Evolutionary conservation across 2,329 filamentous ascomycete species (phyloP), one percentile per base, ranked within the genome.

Genomic region (Penicillium sp.): DNA sequence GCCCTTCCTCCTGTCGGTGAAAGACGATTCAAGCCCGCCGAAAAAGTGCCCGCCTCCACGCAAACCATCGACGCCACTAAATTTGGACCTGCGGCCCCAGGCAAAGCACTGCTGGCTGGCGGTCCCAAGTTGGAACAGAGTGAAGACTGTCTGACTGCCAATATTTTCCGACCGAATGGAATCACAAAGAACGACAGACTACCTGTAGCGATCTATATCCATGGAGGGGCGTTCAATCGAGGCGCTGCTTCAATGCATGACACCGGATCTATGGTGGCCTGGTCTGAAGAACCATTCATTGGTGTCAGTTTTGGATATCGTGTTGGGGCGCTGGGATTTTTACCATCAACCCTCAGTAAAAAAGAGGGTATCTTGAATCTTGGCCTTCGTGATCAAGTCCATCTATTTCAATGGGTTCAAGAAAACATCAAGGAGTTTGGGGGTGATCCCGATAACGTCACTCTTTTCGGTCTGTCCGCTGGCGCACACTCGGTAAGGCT

Each of bases 201-300:
- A 3, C 72, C 75, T 0, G 75, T 77, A 2, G 72, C 74, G 5
- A 64, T 77, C 11, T 78, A 76, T 56, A 60, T 77, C 2, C 75
- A 77, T 54, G 75, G 74, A 4, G 76, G 75, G 7, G 68, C 69
- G 8, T 72, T 75, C 48, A 75, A 71, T 62, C 63, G 60, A 44
- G 66, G 71, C 1, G 56, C 63, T 4, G 68, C 65, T 58, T 52
- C 60, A 51, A 74, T 73, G 63, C 79, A 87, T 52, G 81, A 89
- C 65, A 83, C 87, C 58, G 80, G 79, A 0, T 82, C 82, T 31
- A 84, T 89, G 71, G 81, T 87, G 13, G 78, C 81, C 5, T 87
- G 82, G 69, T 71, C 77, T 1, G 70, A 72, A 3, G 66, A 69
- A 26, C 77, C 77, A 0, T 76, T 79, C 21, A 69, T 81, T 36